phyloP scores from a whole-genome alignment of 257 asterid species.

The Solanum bulbocastanum region DNA sequence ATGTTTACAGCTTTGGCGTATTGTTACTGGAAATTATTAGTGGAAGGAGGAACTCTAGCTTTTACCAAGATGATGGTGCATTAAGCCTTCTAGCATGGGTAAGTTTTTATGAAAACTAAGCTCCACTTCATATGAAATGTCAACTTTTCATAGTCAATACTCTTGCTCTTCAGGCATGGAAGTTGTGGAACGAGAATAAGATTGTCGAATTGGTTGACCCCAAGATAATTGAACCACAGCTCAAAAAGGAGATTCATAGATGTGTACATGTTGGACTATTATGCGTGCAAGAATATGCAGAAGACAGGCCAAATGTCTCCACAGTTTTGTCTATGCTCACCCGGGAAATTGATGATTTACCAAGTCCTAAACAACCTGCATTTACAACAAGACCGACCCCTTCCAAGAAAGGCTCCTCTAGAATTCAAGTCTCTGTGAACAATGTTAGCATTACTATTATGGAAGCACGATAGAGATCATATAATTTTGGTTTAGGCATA shows the following conservation, averaged over 20 bases:
- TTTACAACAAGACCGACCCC: constrained; percentile 11
- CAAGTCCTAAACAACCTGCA: constrained; percentile 32
- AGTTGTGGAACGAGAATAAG: not conserved
- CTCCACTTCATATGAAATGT: not conserved
- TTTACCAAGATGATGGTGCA: constrained; percentile 32
- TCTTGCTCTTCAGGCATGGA: constrained; percentile 9
- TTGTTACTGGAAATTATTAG: constrained; percentile 43
- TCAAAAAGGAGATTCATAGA: constrained; percentile 25
- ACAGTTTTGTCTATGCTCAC: constrained; percentile 43
- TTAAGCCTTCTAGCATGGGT: constrained; percentile 51
- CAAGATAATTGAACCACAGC: not conserved
- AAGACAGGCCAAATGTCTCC: constrained; percentile 25
- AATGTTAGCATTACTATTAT: constrained; percentile 21
- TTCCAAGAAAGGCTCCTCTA: constrained; percentile 21
- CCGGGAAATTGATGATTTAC: constrained; percentile 41
- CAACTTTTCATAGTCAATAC: not conserved
- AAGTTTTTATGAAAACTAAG: constrained; percentile 11
- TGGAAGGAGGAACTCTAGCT: constrained; percentile 44
- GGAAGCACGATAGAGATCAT: constrained; percentile 27
- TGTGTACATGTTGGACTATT: constrained; percentile 49
- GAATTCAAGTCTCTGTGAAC: constrained; percentile 27
- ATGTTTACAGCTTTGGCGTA: constrained; percentile 49
- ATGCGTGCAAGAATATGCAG: constrained; percentile 56
- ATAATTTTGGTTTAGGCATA: not conserved
- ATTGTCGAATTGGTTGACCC: not conserved